Conservation (phyloP, 345 rosid genomes). For the Euphorbia tirucalli region DNA sequence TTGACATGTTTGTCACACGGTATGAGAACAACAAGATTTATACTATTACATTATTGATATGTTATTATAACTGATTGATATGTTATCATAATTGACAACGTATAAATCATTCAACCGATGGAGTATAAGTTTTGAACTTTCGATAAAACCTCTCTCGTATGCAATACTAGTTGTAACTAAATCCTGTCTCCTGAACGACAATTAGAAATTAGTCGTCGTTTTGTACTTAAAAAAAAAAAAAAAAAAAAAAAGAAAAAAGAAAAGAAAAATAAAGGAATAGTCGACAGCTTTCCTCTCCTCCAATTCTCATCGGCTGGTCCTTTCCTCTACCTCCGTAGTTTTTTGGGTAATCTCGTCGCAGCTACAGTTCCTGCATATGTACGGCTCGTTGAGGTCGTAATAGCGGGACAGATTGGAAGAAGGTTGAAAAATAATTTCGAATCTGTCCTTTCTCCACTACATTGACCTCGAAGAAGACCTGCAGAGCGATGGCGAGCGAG, state of each 20-base stretch:
- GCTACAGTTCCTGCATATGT: not conserved
- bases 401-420: not conserved
- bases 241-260: too few species aligned
- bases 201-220: too few species aligned
- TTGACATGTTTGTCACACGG: too few species aligned
- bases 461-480: not conserved
- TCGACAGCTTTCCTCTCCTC: not conserved
- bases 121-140: too few species aligned
- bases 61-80: too few species aligned
- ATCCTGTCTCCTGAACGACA: not conserved
- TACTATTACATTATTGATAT: too few species aligned
- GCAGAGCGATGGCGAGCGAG: conserved; percentile 48
- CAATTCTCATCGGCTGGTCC: not conserved
- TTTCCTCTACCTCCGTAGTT: not conserved
- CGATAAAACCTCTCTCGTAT: too few species aligned
- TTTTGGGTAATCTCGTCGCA: not conserved
- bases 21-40: too few species aligned
- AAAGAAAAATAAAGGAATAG: not conserved
- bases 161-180: too few species aligned
- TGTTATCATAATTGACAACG: too few species aligned
- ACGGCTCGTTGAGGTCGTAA: not conserved
- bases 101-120: too few species aligned
- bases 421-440: not conserved
- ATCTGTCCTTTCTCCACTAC: not conserved
- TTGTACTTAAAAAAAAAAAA: too few species aligned